A percentile compares a stretch with the other conserved stretches of the same genome.
phyloP scores from a whole-genome alignment of 148 eudicot genomes.

The Diospyros lotus region DNA sequence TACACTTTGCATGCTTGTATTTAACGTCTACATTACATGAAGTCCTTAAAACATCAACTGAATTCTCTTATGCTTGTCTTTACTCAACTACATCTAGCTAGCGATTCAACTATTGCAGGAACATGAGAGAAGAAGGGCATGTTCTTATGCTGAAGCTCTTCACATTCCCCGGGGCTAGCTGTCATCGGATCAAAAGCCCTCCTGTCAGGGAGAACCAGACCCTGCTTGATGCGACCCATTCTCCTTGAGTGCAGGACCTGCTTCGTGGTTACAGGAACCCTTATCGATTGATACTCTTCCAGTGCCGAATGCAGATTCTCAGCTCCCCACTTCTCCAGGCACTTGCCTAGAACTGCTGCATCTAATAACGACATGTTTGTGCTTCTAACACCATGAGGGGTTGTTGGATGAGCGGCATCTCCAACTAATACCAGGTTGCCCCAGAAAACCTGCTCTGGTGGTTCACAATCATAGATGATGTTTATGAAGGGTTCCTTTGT shows the following conservation, averaged over 20 bases:
- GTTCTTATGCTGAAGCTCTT: slow-evolving; percentile 54
- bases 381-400: slow-evolving; percentile 89
- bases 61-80: no score
- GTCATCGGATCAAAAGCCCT: slow-evolving; percentile 39
- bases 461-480: slow-evolving; percentile 73
- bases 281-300: slow-evolving; percentile 48
- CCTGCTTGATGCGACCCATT: slow-evolving; percentile 77
- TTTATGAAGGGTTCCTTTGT: slow-evolving; percentile 74
- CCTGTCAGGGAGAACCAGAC: slow-evolving; percentile 40
- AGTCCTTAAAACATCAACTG: no score
- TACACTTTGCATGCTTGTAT: not conserved
- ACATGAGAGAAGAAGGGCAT: slow-evolving; percentile 55
- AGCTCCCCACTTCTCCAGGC: slow-evolving; percentile 59
- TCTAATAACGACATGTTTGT: slow-evolving; percentile 87
- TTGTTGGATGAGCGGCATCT: slow-evolving; percentile 91
- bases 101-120: slow-evolving; percentile 22
- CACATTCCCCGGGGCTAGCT: slow-evolving; percentile 42
- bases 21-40: not conserved
- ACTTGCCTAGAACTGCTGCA: slow-evolving; percentile 69
- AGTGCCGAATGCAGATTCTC: slow-evolving; percentile 47
- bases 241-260: slow-evolving; percentile 66
- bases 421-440: slow-evolving; percentile 75
- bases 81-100: no score
- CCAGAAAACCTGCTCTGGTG: slow-evolving; percentile 50
- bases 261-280: slow-evolving; percentile 50